phyloP scores from a whole-genome alignment of 331 rosid species.

The Phaseolus coccineus region DNA sequence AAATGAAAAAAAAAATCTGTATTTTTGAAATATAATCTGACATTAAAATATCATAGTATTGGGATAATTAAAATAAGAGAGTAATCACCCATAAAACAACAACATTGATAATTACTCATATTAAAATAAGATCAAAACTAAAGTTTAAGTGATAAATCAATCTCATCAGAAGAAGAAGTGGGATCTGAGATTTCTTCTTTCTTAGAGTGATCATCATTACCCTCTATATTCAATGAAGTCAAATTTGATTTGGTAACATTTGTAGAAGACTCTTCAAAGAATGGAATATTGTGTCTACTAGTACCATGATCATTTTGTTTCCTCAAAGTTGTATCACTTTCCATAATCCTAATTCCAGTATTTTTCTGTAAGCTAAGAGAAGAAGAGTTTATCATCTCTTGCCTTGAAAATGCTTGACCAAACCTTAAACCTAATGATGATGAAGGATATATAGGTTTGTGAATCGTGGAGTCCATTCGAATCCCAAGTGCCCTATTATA shows the following conservation, averaged over 20 bases:
- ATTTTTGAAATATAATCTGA: background rate
- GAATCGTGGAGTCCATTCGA: slow-evolving; percentile 63
- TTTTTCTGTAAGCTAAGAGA: slow-evolving; percentile 26
- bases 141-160: slow-evolving; percentile 63
- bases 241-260: slow-evolving; percentile 16
- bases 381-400: slow-evolving; percentile 18
- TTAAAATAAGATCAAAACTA: background rate
- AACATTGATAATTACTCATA: background rate
- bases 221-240: background rate
- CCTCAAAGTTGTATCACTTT: slow-evolving; percentile 20
- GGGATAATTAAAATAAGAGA: too few species aligned
- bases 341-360: slow-evolving; percentile 32
- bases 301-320: slow-evolving; percentile 8
- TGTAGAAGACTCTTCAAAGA: slow-evolving; percentile 37
- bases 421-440: slow-evolving; percentile 14
- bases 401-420: slow-evolving; percentile 41
- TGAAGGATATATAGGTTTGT: slow-evolving; percentile 56
- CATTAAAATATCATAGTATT: too few species aligned
- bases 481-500: slow-evolving; percentile 52
- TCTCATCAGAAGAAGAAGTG: slow-evolving; percentile 22
- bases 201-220: background rate
- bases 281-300: background rate
- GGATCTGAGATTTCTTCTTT: background rate
- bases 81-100: background rate
- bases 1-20: background rate